phyloP scores from a whole-genome alignment of 2,329 filamentous ascomycete species.

The Aureobasidium sp. region DNA sequence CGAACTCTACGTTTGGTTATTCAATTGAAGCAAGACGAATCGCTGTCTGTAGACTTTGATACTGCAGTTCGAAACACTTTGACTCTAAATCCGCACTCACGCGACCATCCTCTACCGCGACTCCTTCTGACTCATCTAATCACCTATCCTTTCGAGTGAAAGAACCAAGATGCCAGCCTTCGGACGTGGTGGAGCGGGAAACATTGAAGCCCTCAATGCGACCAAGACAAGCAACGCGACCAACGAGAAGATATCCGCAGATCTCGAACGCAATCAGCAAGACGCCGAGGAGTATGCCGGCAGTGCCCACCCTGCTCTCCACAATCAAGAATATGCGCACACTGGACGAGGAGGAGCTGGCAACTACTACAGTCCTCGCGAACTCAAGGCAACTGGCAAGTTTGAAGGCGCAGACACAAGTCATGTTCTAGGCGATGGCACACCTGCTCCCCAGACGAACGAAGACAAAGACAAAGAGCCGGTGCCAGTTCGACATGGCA shows the following conservation, averaged over 20 bases:
- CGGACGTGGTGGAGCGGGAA: constrained; percentile 42
- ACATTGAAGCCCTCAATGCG: constrained; percentile 28
- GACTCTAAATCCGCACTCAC: neutral
- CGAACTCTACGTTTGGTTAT: neutral
- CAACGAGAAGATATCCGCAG: constrained; percentile 25
- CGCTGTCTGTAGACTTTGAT: neutral
- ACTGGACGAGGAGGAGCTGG: constrained; percentile 41
- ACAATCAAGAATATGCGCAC: constrained; percentile 36
- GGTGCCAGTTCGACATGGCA: constrained; percentile 23
- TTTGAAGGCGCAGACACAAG: constrained; percentile 26
- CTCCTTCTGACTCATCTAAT: neutral
- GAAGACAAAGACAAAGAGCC: neutral
- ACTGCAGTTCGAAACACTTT: neutral
- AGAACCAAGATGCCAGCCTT: constrained; percentile 3
- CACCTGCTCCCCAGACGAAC: constrained; percentile 1
- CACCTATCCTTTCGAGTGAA: neutral
- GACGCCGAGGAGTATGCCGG: constrained; percentile 20
- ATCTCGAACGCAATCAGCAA: constrained; percentile 34
- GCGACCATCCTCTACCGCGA: neutral
- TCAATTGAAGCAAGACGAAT: no score
- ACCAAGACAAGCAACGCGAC: constrained; percentile 17
- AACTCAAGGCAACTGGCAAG: constrained; percentile 33
- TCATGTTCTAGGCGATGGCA: constrained; percentile 22
- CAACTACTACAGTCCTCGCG: constrained; percentile 40
- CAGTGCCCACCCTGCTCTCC: constrained; percentile 15